Percentiles rank a stretch among this genome's conserved stretches.
phyloP scores from a whole-genome alignment of 2,329 filamentous ascomycete genomes.

The Atkinsonella texensis region DNA sequence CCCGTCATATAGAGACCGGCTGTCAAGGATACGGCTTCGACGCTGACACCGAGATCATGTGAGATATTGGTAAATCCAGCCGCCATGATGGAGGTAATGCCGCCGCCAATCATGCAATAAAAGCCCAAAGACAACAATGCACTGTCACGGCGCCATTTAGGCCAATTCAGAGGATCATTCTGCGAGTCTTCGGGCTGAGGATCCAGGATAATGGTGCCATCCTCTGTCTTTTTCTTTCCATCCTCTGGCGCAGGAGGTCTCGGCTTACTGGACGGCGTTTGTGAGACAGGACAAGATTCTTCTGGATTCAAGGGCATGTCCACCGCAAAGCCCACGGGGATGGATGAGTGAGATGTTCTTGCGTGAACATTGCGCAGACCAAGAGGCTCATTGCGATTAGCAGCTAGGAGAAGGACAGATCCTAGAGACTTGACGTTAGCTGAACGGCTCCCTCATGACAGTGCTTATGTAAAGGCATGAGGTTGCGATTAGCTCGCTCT shows the following conservation, averaged over 20 bases:
- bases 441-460: neutral
- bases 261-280: constrained; percentile 4
- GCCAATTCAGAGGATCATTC: constrained; percentile 93
- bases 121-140: constrained; percentile 76
- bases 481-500: neutral
- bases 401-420: constrained; percentile 10
- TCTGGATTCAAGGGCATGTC: constrained; percentile 21
- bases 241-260: constrained; percentile 13
- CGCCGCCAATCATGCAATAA: constrained; percentile 87
- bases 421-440: constrained; percentile 2
- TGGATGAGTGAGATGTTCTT: constrained; percentile 29
- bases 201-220: constrained; percentile 76
- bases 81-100: constrained; percentile 81
- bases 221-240: constrained; percentile 62
- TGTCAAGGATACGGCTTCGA: constrained; percentile 68
- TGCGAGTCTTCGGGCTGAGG: constrained; percentile 83
- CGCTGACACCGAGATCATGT: constrained; percentile 47
- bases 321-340: constrained; percentile 33
- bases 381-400: constrained; percentile 10
- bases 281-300: constrained; percentile 10
- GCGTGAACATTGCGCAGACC: constrained; percentile 7
- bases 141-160: constrained; percentile 63
- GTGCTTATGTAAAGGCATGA: no score
- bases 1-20: constrained; percentile 94
- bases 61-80: constrained; percentile 82